phyloP scores from a whole-genome alignment of 2,329 filamentous ascomycete genomes.

The Paracoccidioides lutzii region DNA sequence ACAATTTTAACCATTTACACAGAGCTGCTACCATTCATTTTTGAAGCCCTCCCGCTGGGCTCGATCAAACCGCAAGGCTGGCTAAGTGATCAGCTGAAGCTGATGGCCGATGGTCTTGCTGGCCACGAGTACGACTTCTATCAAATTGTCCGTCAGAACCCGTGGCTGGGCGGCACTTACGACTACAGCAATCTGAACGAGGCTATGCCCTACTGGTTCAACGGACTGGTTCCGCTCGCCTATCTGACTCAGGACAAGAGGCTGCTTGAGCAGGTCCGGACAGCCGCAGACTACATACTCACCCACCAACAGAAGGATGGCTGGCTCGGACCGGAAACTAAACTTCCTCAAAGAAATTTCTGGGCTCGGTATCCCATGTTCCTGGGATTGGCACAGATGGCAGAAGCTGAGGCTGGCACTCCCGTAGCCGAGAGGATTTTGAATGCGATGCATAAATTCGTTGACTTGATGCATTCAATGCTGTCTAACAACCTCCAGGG shows the following conservation, averaged over 20 bases:
- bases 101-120: slow-evolving; percentile 39
- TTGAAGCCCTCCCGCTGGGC: slow-evolving; percentile 33
- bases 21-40: slow-evolving; percentile 4
- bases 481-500: slow-evolving; percentile 41
- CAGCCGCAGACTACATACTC: slow-evolving; percentile 37
- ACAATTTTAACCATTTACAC: neutral
- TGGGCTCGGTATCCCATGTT: slow-evolving; percentile 43
- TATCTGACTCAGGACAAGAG: slow-evolving; percentile 37
- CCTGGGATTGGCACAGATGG: slow-evolving; percentile 36
- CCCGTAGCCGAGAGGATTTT: slow-evolving; percentile 34
- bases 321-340: slow-evolving; percentile 44
- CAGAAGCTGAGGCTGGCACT: slow-evolving; percentile 36
- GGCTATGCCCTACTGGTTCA: slow-evolving; percentile 47
- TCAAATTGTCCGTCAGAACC: slow-evolving; percentile 38
- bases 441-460: slow-evolving; percentile 38
- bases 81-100: slow-evolving; percentile 37
- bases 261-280: slow-evolving; percentile 39
- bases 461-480: slow-evolving; percentile 42
- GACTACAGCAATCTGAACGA: slow-evolving; percentile 45
- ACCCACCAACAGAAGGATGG: slow-evolving; percentile 40
- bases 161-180: slow-evolving; percentile 39
- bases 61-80: slow-evolving; percentile 40
- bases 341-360: slow-evolving; percentile 33
- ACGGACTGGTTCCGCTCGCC: slow-evolving; percentile 44
- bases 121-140: slow-evolving; percentile 46